phyloP scores from a whole-genome alignment of 345 rosid genomes.

The Pistacia vera region DNA sequence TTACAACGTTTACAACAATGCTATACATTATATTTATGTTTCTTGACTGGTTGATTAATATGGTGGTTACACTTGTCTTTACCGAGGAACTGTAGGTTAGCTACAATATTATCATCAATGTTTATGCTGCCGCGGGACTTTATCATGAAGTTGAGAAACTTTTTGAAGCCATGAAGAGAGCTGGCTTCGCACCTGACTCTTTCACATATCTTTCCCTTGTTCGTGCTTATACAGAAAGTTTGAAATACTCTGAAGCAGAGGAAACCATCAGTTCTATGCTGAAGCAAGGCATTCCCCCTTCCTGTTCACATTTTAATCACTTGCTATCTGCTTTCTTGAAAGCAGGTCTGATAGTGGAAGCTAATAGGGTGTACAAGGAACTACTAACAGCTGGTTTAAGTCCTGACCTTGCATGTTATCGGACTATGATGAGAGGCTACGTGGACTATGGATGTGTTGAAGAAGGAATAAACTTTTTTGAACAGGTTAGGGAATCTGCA shows the following conservation, averaged over 20 bases:
- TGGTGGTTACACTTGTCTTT: slow-evolving; percentile 11
- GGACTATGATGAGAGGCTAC: slow-evolving; percentile 65
- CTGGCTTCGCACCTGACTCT: slow-evolving; percentile 52
- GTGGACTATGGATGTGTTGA: slow-evolving; percentile 50
- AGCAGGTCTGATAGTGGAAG: slow-evolving; percentile 60
- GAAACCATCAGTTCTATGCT: slow-evolving; percentile 50
- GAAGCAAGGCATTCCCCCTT: slow-evolving; percentile 48
- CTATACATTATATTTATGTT: slow-evolving; percentile 1
- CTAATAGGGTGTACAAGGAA: slow-evolving; percentile 54
- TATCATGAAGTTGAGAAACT: slow-evolving; percentile 52
- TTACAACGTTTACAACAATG: neutral
- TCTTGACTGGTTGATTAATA: neutral
- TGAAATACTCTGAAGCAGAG: slow-evolving; percentile 63
- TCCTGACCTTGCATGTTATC: slow-evolving; percentile 55
- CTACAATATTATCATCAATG: slow-evolving; percentile 68
- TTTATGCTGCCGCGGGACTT: slow-evolving; percentile 50
- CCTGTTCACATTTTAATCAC: slow-evolving; percentile 55
- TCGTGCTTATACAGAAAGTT: slow-evolving; percentile 56
- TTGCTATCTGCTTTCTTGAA: slow-evolving; percentile 56
- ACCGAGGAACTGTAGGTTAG: slow-evolving; percentile 52
- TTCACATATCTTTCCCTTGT: slow-evolving; percentile 53
- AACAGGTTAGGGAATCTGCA: slow-evolving; percentile 44
- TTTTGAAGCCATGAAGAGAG: slow-evolving; percentile 59
- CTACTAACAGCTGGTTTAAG: slow-evolving; percentile 38
- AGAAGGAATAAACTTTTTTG: slow-evolving; percentile 57